A percentile compares a stretch with the other conserved stretches of the same genome.
Evolutionary conservation across 2,329 filamentous ascomycete species (phyloP).

Genomic region (Fusarium nisikadoi): DNA sequence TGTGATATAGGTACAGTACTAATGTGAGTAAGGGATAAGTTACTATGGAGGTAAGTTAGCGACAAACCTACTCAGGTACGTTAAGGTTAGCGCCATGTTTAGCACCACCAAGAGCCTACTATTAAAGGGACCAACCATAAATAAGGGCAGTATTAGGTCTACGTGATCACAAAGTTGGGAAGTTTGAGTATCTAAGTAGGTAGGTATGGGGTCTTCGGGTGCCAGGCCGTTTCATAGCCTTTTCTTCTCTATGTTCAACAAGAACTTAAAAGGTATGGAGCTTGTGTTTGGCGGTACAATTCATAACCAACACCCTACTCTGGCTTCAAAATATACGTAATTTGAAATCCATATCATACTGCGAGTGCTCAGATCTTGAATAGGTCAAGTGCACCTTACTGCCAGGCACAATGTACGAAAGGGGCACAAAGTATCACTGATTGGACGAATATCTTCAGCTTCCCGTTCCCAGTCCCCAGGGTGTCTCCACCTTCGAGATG

Average conservation of each 20-base stretch:
- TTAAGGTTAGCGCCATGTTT: neutral
- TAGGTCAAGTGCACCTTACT: constrained; percentile 1
- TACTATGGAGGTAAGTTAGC: neutral
- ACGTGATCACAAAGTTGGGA: neutral
- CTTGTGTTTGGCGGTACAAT: neutral
- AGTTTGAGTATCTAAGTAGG: neutral
- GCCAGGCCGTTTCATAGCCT: neutral
- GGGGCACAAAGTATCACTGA: constrained; percentile 17
- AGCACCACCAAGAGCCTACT: neutral
- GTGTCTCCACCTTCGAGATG: constrained; percentile 32
- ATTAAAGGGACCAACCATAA: neutral
- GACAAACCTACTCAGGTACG: neutral
- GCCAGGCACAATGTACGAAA: constrained; percentile 29
- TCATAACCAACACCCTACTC: neutral
- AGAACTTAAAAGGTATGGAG: neutral
- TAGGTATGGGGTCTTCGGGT: neutral
- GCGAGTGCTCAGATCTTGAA: neutral
- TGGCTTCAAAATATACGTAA: neutral
- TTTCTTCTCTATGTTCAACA: neutral
- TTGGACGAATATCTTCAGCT: constrained; percentile 5
- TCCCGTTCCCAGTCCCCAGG: constrained; percentile 15
- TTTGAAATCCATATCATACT: neutral
- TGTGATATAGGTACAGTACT: neutral
- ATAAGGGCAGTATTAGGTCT: neutral
- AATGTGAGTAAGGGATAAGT: neutral